A percentile compares a stretch with the other conserved stretches of the same genome.
phyloP scores from a whole-genome alignment of 306 rosid genomes.

The Rosa lucieae region DNA sequence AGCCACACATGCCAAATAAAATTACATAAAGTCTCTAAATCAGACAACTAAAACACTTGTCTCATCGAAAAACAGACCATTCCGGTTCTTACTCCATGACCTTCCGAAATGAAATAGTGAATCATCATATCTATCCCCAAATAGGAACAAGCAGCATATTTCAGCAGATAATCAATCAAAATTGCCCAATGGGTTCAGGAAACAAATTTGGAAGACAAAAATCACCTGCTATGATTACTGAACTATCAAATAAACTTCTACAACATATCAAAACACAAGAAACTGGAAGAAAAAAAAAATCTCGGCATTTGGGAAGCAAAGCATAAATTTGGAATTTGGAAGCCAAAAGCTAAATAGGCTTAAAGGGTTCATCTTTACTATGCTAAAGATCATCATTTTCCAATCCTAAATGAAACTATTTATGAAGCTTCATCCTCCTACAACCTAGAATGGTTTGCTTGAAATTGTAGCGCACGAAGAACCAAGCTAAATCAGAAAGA shows the following conservation, averaged over 20 bases:
- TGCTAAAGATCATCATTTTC: background rate
- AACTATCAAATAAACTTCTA: background rate
- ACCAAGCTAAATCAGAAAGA: constrained; percentile 5
- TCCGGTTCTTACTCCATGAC: background rate
- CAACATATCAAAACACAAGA: background rate
- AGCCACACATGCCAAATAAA: background rate
- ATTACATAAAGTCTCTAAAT: background rate
- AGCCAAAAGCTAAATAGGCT: background rate
- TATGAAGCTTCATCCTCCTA: background rate
- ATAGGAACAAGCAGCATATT: constrained; percentile 1
- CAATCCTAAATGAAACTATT: background rate
- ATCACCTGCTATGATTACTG: background rate
- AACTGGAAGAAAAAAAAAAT: background rate
- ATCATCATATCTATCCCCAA: background rate
- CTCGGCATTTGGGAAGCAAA: background rate
- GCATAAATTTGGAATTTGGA: background rate
- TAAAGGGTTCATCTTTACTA: background rate
- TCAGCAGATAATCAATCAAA: background rate
- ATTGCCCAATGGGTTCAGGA: background rate
- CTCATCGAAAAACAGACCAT: background rate
- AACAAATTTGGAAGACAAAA: background rate
- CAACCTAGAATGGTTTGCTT: background rate
- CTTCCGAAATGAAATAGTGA: background rate
- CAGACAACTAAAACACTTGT: background rate
- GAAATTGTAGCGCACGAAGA: background rate